phyloP scores from a whole-genome alignment of 2,329 filamentous ascomycete genomes.

The Hypoxylon rubiginosum region DNA sequence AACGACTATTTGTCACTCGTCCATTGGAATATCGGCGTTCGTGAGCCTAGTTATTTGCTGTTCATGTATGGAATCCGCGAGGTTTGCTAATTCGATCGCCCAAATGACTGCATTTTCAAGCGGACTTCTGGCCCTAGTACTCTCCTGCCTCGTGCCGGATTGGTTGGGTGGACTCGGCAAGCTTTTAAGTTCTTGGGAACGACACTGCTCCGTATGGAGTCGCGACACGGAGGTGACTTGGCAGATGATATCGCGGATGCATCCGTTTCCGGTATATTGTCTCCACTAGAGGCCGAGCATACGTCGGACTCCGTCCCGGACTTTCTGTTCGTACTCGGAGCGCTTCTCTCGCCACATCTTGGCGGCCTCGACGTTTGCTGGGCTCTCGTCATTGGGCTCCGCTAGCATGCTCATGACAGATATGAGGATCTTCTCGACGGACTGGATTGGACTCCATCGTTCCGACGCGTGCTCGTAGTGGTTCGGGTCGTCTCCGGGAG shows the following conservation, averaged over 20 bases:
- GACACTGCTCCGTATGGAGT: not conserved
- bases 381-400: slow-evolving; percentile 96
- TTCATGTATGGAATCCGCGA: not conserved
- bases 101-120: not conserved
- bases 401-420: slow-evolving; percentile 99
- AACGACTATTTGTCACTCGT: not conserved
- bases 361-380: slow-evolving; percentile 94
- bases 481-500: slow-evolving; percentile 96
- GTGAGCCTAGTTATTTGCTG: no score
- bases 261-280: not conserved
- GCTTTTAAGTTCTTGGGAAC: not conserved
- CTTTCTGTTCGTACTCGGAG: slow-evolving; percentile 86
- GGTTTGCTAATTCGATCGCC: not conserved
- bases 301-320: slow-evolving; percentile 83
- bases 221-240: not conserved
- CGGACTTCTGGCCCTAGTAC: not conserved
- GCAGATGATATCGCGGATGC: not conserved
- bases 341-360: slow-evolving; percentile 94
- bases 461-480: slow-evolving; percentile 97
- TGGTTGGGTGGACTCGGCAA: not conserved
- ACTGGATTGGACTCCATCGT: slow-evolving; percentile 96
- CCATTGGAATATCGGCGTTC: not conserved
- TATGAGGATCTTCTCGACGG: slow-evolving; percentile 96
- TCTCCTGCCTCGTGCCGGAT: not conserved
- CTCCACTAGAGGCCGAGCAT: slow-evolving; percentile 76